Conservation (phyloP, 2,329 filamentous ascomycete genomes). For the Cercospora nicotianae region DNA sequence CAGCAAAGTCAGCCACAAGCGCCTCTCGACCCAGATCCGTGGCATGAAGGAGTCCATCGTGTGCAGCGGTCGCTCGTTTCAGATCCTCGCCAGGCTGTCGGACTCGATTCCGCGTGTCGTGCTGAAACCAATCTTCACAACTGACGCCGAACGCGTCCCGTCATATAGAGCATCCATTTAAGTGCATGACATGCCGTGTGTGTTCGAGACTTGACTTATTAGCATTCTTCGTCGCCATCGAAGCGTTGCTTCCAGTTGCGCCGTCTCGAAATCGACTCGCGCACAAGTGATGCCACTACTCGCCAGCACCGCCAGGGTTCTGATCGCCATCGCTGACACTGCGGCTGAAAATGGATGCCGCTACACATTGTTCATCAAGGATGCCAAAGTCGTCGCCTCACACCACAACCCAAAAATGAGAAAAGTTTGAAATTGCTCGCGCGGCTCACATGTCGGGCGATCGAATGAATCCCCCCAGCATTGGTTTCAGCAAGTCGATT, state of each 20-base stretch:
- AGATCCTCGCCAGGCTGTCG: conserved; percentile 3
- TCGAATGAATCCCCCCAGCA: neutral
- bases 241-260: neutral
- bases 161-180: neutral
- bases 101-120: neutral
- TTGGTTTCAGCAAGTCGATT: neutral
- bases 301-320: conserved; percentile 2
- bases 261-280: conserved; percentile 2
- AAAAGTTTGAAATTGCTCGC: neutral
- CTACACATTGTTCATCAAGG: neutral
- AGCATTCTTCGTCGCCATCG: neutral
- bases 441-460: neutral
- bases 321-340: conserved; percentile 2
- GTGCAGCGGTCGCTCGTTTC: conserved; percentile 1
- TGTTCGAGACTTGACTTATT: neutral
- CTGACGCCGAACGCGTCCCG: neutral
- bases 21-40: neutral
- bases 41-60: neutral
- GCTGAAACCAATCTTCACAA: neutral
- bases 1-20: conserved; percentile 1
- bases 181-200: neutral
- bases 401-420: neutral
- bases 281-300: neutral
- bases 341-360: neutral
- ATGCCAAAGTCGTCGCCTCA: neutral